phyloP scores from a whole-genome alignment of 768 basidiomycete genomes.

The Hypholoma sublateritium region DNA sequence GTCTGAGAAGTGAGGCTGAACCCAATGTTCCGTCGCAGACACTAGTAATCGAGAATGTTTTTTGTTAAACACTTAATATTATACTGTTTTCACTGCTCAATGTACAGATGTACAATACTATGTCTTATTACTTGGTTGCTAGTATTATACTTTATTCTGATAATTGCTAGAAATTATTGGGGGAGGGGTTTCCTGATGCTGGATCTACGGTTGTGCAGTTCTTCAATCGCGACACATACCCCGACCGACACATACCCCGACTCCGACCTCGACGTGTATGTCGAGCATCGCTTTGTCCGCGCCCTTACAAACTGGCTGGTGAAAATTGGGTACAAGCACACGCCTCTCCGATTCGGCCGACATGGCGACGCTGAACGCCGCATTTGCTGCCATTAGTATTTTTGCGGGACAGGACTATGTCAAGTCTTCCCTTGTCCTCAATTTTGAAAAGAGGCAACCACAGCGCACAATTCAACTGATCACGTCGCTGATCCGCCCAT shows the following conservation, averaged over 20 bases:
- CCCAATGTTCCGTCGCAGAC: too few species aligned
- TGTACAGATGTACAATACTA: too few species aligned
- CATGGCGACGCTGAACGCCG: not conserved
- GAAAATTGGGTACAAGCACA: not conserved
- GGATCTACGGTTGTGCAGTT: not conserved
- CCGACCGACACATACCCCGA: not conserved
- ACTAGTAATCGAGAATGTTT: too few species aligned
- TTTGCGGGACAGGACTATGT: not conserved
- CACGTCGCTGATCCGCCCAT: too few species aligned
- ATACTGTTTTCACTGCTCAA: too few species aligned
- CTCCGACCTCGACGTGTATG: conserved; percentile 1
- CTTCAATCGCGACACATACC: too few species aligned
- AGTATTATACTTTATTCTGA: not conserved
- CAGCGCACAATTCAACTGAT: too few species aligned
- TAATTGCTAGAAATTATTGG: not conserved
- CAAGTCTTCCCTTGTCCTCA: not conserved
- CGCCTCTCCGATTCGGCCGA: not conserved
- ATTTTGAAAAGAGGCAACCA: too few species aligned
- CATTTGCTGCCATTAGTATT: not conserved
- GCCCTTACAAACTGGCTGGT: not conserved
- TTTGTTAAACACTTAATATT: too few species aligned
- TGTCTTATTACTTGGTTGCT: too few species aligned
- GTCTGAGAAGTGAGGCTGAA: too few species aligned
- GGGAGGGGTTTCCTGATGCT: not conserved
- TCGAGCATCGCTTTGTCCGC: not conserved